Evolutionary conservation across 441 rosid species (phyloP).

Genomic region (Kokia cookei): DNA sequence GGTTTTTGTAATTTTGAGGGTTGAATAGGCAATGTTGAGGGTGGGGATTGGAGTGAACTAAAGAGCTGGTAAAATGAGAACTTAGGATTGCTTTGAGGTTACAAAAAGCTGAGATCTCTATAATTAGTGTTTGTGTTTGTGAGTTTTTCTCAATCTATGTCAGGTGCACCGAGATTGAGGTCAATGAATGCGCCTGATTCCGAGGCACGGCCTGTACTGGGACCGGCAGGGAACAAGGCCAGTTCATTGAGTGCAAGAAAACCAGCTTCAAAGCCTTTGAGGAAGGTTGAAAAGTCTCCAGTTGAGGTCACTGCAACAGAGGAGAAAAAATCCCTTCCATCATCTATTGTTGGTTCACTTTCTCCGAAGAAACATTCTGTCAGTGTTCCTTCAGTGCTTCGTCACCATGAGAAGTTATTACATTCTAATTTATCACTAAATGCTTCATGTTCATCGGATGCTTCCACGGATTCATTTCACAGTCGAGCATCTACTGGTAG

Average conservation of each 20-base stretch:
- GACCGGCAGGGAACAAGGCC: conserved; percentile 61
- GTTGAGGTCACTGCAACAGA: conserved; percentile 22
- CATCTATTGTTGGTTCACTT: conserved; percentile 27
- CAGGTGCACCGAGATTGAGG: conserved; percentile 58
- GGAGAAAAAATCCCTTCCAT: conserved; percentile 32
- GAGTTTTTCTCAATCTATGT: conserved; percentile 28
- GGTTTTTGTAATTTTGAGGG: conserved; percentile 8
- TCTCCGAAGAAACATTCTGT: conserved; percentile 47
- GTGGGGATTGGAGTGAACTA: conserved; percentile 10
- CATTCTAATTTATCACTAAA: conserved; percentile 65
- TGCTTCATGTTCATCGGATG: conserved; percentile 93
- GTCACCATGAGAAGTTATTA: conserved; percentile 61
- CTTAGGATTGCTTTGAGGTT: conserved; percentile 2
- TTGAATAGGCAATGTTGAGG: conserved; percentile 3
- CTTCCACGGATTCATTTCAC: conserved; percentile 80
- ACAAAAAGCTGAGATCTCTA: conserved; percentile 15
- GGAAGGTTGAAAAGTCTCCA: conserved; percentile 47
- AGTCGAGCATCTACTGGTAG: conserved; percentile 83
- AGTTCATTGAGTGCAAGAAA: conserved; percentile 42
- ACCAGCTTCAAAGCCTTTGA: conserved; percentile 47
- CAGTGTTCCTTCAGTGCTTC: conserved; percentile 53
- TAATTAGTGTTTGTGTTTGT: not conserved
- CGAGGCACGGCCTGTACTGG: conserved; percentile 52
- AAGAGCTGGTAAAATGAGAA: conserved; percentile 2
- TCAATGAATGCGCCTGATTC: conserved; percentile 72